phyloP scores from a whole-genome alignment of 305 asterid species.

The Rubia tinctorum region DNA sequence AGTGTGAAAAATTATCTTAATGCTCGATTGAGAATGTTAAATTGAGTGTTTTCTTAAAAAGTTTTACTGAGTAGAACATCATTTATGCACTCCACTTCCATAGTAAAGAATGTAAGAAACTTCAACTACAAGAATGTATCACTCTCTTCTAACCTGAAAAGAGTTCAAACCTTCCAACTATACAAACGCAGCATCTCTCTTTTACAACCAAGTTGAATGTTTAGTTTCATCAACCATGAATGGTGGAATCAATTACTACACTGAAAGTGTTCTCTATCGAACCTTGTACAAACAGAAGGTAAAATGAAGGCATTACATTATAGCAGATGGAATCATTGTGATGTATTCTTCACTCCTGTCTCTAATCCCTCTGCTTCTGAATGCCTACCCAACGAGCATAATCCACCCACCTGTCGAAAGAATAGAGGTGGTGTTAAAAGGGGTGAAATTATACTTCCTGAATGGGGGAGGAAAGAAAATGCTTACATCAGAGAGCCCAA shows the following conservation, averaged over 20 bases:
- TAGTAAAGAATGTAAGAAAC: too few species aligned
- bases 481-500: conserved; percentile 88
- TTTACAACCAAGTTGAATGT: neutral
- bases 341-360: conserved; percentile 9
- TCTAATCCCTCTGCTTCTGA: conserved; percentile 61
- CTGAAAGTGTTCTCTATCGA: neutral
- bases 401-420: conserved; percentile 85
- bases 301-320: neutral
- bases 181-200: neutral
- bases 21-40: neutral
- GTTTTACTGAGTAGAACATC: too few species aligned
- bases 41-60: neutral
- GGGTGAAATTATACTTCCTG: neutral
- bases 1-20: too few species aligned
- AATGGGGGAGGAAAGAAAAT: neutral
- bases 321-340: neutral
- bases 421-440: conserved; percentile 9
- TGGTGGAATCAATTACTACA: neutral
- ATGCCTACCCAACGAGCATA: conserved; percentile 86
- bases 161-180: neutral
- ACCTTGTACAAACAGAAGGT: neutral
- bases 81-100: too few species aligned
- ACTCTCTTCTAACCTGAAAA: neutral
- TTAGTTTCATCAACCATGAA: neutral
- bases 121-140: too few species aligned